Base-by-base conservation (phyloP, 1,284 basidiomycete species). In the Vanrija sp. region DNA sequence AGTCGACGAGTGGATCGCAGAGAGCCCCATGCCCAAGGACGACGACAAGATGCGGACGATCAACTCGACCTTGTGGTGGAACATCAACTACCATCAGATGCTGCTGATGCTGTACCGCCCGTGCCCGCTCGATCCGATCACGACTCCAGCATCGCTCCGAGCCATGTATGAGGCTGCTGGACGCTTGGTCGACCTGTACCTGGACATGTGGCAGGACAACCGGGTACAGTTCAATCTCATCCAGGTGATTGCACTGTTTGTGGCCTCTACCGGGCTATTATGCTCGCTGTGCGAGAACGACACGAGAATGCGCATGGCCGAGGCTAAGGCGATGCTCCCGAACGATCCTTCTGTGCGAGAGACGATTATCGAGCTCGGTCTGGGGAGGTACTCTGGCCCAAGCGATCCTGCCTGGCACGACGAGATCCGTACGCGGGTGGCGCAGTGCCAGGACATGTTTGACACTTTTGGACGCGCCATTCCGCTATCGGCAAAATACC, bases 211-310 rank as follows among this genome's bases (percentile, higher is more conserved):
- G 59, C 52, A 54, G 25, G 51, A 63, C 34, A 61, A 60, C 51
- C 64, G 65, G 55, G 58, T 67, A 34, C 50, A 55, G 14, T 66
- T 65, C 65, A 65, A 66, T 55, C 57, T 67, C 16, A 60, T 69
- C 50, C 66, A 69, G 54, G 63, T 67, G 14, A 61, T 64, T 8
- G 62, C 53, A 21, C 63, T 65, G 29, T 67, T 65, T 54, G 60
- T 67, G 1, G 56, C 59, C 15, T 67, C 64, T 53, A 69, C 65
- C n/a, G 65, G 60, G 2, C 54, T 69, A 2, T 54, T 69, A 18
- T 69, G 67, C 52, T 67, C 61, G 25, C 26, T 69, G 49, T 66
- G 63, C 62, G 67, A 69, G 38, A 64, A 64, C 57, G 66, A 67
- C 34, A 63, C 59, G 10, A 63, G 66, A 28, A 58, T 61, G 59